Percentiles rank a stretch among this genome's conserved stretches.
These are phyloP conservation scores for Penicillium brasilianum DNA, from an alignment of 2,329 filamentous ascomycete genomes.

Conservation along the genomic window DNA sequence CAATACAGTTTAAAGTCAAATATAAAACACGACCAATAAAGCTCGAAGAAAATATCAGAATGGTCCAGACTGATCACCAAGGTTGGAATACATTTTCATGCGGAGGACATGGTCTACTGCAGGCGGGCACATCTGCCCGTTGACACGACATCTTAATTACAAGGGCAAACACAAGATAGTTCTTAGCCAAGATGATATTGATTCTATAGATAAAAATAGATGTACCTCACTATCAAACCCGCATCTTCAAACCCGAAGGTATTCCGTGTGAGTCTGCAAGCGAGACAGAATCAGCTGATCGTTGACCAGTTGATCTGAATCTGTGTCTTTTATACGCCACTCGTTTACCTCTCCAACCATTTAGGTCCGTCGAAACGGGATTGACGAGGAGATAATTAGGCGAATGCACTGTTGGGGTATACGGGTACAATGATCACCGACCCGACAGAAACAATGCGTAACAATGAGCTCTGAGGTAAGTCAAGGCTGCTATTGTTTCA, in stretches of 20 bases:
- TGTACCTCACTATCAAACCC: conserved; percentile 52
- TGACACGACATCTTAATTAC: no score
- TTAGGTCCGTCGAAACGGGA: conserved; percentile 39
- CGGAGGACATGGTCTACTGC: no score
- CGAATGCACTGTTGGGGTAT: conserved; percentile 48
- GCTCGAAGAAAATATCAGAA: no score
- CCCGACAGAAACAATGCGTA: neutral
- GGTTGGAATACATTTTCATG: no score
- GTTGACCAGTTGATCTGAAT: conserved; percentile 23
- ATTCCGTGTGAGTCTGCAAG: conserved; percentile 50
- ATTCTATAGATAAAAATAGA: conserved; percentile 4
- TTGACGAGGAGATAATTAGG: conserved; percentile 84
- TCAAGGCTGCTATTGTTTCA: neutral
- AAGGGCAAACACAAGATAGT: conserved; percentile 1
- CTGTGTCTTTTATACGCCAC: conserved; percentile 77
- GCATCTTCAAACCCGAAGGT: conserved; percentile 37
- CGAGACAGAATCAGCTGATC: conserved; percentile 37
- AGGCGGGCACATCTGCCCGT: no score
- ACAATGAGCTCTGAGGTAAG: neutral
- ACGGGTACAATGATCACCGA: neutral
- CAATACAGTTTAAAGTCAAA: no score
- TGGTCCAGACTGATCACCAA: no score
- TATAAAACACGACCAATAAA: neutral
- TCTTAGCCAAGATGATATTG: neutral
- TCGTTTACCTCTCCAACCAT: conserved; percentile 89